Base-by-base conservation (phyloP, 331 rosid species). In the Quercus tomentella region DNA sequence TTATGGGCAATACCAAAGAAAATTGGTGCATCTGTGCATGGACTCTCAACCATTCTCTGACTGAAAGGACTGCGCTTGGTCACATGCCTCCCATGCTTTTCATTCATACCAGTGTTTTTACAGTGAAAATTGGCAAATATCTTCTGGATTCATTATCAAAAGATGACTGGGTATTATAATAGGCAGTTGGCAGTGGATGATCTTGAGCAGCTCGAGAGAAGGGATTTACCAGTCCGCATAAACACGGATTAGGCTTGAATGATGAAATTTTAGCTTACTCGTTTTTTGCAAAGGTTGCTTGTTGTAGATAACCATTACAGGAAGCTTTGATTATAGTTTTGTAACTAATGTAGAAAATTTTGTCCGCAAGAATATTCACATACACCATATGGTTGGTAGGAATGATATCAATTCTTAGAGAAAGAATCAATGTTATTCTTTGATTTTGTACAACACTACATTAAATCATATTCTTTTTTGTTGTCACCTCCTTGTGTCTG, bases 11-110 rank as follows among this genome's bases (percentile, higher is more conserved):
- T 93, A 96, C 75, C 98, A 96, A 77, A 84, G 94, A 76, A 96
- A 91, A 77, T 82, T 96, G 80, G 98, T 93, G 79, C 99, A 96
- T 75, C 89, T 96, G 20, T 96, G 99, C 94, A 91, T 96, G 98
- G 97, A 96, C 81, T 86, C 93, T 4, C 86, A 84, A 71, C 98
- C 99, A 31, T 87, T 77, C 81, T 78, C 89, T 49, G 98, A 91
- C 62, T 91, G 81, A 91, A 28, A 72, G 60, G 66, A 23, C 57
- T 18, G 76, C 45, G 60, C 70, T 70, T 77, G 49, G 31, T 57
- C 23, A 49, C 73, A 71, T 37, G 54, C 45, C 52, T 73, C 72
- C 43, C 28, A 31, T 41, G 49, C 66, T 65, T 30, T 76, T 76
- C 76, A 65, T 86, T 70, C 73, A 33, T 79, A 52, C 31, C 33